These are phyloP conservation scores for Beauveria rudraprayagi DNA, from an alignment of 2,329 filamentous ascomycete species.

Conservation along the genomic window DNA sequence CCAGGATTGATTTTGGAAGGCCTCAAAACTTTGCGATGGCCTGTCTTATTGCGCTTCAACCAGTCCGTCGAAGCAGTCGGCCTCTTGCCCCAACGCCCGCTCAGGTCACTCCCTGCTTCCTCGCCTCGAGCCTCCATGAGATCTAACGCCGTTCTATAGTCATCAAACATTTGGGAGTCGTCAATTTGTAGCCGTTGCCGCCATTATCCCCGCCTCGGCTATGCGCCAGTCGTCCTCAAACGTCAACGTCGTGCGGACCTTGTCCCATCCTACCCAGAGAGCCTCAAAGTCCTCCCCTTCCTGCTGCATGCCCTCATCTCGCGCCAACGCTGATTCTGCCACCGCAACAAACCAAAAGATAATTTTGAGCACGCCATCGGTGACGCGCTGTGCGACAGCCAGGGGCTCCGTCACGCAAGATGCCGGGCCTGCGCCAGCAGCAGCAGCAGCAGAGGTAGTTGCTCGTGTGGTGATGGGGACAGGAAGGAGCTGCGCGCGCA, in stretches of 20 bases:
- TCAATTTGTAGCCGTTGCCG: neutral
- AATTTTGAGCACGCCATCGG: neutral
- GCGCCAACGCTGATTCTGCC: neutral
- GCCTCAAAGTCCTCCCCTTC: conserved; percentile 11
- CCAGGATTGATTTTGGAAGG: too few relatives aligned
- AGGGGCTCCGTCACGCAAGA: conserved; percentile 6
- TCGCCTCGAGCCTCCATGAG: neutral
- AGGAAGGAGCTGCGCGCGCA: conserved; percentile 30
- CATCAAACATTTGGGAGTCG: too few relatives aligned
- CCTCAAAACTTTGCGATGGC: too few relatives aligned
- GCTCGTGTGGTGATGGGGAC: conserved; percentile 16
- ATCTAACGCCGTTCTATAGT: too few relatives aligned
- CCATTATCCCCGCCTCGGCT: neutral
- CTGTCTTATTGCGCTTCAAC: too few relatives aligned
- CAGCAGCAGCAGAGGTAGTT: neutral
- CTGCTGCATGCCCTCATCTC: conserved; percentile 7
- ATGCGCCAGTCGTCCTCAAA: conserved; percentile 10
- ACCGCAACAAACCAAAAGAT: conserved; percentile 11
- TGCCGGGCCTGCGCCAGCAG: neutral
- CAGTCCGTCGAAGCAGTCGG: too few relatives aligned
- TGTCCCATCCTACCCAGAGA: conserved; percentile 3
- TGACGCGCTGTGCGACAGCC: conserved; percentile 7
- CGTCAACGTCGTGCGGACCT: neutral
- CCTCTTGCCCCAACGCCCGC: too few relatives aligned
- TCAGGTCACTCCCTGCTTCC: neutral